Percentiles rank a stretch among this genome's conserved stretches.
Evolutionary conservation across 208 protist species (phyloP).

Genomic region (Porcisia hertigi): DNA sequence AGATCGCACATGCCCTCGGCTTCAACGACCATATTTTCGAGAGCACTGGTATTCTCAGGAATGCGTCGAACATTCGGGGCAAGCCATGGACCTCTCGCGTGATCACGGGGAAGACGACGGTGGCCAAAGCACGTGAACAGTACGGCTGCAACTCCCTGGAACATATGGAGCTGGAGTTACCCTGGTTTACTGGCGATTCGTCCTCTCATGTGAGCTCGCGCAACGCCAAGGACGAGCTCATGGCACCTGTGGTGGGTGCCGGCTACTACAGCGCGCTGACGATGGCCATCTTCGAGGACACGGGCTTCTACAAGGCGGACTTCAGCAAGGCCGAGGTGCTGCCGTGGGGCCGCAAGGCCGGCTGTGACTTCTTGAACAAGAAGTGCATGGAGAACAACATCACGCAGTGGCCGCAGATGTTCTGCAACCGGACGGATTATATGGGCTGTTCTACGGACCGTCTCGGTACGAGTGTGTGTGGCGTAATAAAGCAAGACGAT

Average conservation of each 20-base stretch:
- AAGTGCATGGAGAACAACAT: conserved; percentile 41
- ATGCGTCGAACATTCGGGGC: conserved; percentile 13
- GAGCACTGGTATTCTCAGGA: background rate
- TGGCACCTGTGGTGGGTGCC: too few species aligned
- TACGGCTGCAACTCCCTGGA: conserved; percentile 65
- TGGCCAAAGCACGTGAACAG: conserved; percentile 3
- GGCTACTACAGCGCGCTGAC: conserved; percentile 86
- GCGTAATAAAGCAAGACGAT: too few species aligned
- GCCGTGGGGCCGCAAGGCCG: conserved; percentile 57
- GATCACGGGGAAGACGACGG: background rate
- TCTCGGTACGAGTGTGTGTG: too few species aligned
- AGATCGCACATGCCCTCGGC: conserved; percentile 87
- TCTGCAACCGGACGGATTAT: conserved; percentile 31
- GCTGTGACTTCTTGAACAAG: conserved; percentile 55
- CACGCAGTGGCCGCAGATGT: conserved; percentile 52
- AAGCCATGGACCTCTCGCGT: conserved; percentile 13
- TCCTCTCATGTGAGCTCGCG: too few species aligned
- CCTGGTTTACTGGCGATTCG: conserved; percentile 49
- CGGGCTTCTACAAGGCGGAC: conserved; percentile 76
- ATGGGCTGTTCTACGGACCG: background rate
- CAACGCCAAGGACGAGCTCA: too few species aligned
- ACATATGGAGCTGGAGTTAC: conserved; percentile 72
- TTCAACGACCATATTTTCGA: conserved; percentile 39
- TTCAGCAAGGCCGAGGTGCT: conserved; percentile 67
- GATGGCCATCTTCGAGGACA: conserved; percentile 77